Evolutionary conservation across 2,329 filamentous ascomycete genomes (phyloP).

Genomic region (Venturiaceae sp.): DNA sequence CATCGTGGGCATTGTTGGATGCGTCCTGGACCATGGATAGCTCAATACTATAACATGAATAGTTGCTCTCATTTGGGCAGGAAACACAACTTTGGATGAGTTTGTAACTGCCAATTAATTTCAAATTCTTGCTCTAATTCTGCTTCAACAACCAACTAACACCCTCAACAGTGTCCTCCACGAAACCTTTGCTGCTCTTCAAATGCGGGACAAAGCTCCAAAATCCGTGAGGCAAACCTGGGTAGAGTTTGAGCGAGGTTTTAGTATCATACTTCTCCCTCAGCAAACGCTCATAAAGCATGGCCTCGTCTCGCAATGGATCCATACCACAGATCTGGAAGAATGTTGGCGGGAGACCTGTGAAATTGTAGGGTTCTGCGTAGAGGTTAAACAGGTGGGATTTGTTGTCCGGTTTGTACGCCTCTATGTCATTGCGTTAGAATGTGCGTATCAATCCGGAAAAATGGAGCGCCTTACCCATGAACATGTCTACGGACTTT

Average conservation of each 20-base stretch:
- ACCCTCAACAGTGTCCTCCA: constrained; percentile 3
- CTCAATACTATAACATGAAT: too few relatives aligned
- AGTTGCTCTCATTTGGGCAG: too few relatives aligned
- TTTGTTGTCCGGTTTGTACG: constrained; percentile 1
- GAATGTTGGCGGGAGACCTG: constrained; percentile 9
- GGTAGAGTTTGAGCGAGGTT: constrained; percentile 10
- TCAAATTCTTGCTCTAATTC: not conserved
- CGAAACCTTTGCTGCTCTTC: not conserved
- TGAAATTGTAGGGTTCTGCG: constrained; percentile 1
- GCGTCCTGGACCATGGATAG: too few relatives aligned
- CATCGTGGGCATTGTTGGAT: too few relatives aligned
- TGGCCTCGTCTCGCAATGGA: constrained; percentile 11
- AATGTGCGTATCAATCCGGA: not conserved
- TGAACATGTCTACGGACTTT: not conserved
- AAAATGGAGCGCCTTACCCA: not conserved
- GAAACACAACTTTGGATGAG: too few relatives aligned
- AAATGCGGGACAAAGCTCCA: constrained; percentile 3
- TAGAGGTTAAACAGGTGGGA: constrained; percentile 8
- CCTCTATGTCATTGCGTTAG: not conserved
- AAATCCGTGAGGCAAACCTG: constrained; percentile 11
- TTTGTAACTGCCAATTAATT: too few relatives aligned
- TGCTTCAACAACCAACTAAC: constrained; percentile 10
- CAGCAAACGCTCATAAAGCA: constrained; percentile 11
- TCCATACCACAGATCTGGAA: constrained; percentile 12
- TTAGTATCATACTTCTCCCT: constrained; percentile 9